Percentiles rank a stretch among this genome's conserved stretches.
These are phyloP conservation scores for Dinochytrium kinnereticum DNA, from an alignment of 371 early-diverging fungal genomes.

Conservation along the genomic window DNA sequence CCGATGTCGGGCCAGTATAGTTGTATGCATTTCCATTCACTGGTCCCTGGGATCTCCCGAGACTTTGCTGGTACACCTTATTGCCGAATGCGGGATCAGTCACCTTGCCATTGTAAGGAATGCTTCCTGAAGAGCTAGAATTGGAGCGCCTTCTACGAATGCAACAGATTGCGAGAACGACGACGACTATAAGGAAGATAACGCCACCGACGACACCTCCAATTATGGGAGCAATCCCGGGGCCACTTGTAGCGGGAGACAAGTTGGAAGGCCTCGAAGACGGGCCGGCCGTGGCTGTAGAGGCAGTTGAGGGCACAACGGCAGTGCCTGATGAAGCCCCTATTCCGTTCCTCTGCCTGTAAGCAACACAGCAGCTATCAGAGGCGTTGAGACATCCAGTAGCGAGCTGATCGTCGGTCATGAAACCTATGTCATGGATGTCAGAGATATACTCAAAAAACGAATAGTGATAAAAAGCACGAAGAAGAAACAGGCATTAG, in stretches of 20 bases:
- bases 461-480: too few species aligned
- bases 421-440: neutral
- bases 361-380: constrained; percentile 7
- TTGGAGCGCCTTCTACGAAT: neutral
- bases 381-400: neutral
- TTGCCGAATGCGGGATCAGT: too few species aligned
- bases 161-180: neutral
- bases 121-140: too few species aligned
- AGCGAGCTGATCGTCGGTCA: neutral
- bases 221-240: neutral
- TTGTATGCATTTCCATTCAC: too few species aligned
- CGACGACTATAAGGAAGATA: neutral
- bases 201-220: constrained; percentile 6
- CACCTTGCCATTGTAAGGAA: too few species aligned
- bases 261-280: too few species aligned
- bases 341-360: neutral
- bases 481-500: too few species aligned
- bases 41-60: too few species aligned
- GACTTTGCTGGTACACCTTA: too few species aligned
- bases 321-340: neutral
- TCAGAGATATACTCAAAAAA: too few species aligned
- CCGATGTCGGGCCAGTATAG: too few species aligned
- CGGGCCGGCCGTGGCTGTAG: neutral
- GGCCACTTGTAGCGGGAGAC: neutral
- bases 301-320: neutral